Conservation (phyloP, 2,329 filamentous ascomycete species). For the Chaetomium strumarium region DNA sequence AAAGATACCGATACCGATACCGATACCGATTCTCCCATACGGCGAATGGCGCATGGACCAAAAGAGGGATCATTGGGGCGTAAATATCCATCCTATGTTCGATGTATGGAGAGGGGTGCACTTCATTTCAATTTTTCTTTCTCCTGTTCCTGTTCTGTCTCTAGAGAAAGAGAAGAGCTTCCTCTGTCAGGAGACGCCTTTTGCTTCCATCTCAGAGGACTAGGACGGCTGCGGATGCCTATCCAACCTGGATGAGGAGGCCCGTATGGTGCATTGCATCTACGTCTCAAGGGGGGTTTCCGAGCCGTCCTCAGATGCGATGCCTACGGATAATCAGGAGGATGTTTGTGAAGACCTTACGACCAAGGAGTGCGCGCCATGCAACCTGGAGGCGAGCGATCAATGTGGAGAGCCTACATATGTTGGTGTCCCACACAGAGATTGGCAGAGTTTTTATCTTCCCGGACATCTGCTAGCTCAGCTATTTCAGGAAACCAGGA, state of each 20-base stretch:
- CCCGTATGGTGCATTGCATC: too few species aligned
- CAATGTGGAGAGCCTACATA: background rate
- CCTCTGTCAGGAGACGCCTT: background rate
- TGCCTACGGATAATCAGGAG: too few species aligned
- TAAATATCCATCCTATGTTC: conserved; percentile 20
- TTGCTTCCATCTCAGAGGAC: background rate
- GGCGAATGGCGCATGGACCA: conserved; percentile 40
- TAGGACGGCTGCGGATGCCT: too few species aligned
- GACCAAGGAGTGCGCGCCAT: background rate
- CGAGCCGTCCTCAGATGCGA: too few species aligned
- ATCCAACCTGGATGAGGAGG: background rate
- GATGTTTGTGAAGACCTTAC: background rate
- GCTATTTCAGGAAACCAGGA: background rate
- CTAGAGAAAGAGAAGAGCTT: background rate
- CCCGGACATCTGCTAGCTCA: background rate
- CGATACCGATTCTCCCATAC: conserved; percentile 27
- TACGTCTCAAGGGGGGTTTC: too few species aligned
- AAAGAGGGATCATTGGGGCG: conserved; percentile 30
- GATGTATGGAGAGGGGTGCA: conserved; percentile 6
- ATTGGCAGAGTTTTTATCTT: background rate
- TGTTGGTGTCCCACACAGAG: background rate
- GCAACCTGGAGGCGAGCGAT: background rate
- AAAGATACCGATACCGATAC: conserved; percentile 13
- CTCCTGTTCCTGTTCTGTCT: conserved; percentile 11
- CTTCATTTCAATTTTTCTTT: conserved; percentile 1